Evolutionary conservation across 2,329 filamentous ascomycete genomes (phyloP).

Genomic region (Calonectria multiphialidica): DNA sequence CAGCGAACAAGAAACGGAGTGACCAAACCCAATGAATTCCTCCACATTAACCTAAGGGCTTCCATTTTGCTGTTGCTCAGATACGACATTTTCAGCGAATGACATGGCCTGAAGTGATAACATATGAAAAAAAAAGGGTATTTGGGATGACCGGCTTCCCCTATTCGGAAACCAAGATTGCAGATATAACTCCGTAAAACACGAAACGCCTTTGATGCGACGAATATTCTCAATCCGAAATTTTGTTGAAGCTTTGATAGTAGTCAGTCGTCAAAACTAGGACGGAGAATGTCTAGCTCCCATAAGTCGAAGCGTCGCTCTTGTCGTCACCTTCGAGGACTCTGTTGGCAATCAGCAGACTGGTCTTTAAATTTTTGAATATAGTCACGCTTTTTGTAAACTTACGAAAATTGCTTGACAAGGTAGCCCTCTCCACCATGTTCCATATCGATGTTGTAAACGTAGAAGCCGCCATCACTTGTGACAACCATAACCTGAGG

Average conservation of each 20-base stretch:
- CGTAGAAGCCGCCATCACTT: slow-evolving; percentile 93
- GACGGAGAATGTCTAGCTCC: slow-evolving; percentile 35
- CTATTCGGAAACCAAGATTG: slow-evolving; percentile 1
- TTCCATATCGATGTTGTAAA: slow-evolving; percentile 95
- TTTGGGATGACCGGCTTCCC: slow-evolving; percentile 12
- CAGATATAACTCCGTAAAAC: not conserved
- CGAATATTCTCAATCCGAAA: not conserved
- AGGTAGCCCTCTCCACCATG: slow-evolving; percentile 93
- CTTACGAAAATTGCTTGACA: slow-evolving; percentile 93
- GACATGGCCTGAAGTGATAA: not conserved
- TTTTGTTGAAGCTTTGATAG: not conserved
- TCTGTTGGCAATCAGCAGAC: slow-evolving; percentile 46
- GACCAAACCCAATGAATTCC: not conserved
- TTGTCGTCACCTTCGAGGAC: slow-evolving; percentile 68
- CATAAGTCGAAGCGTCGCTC: slow-evolving; percentile 62
- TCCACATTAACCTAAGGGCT: not conserved
- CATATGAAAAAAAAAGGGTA: slow-evolving; percentile 25
- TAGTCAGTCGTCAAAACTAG: not conserved
- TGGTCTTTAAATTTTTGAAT: not conserved
- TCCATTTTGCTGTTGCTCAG: not conserved
- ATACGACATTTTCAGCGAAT: not conserved
- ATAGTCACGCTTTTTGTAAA: slow-evolving; percentile 30
- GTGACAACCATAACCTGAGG: slow-evolving; percentile 99
- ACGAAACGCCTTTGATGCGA: slow-evolving; percentile 13
- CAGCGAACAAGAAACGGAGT: not conserved